phyloP scores from a whole-genome alignment of 2,329 filamentous ascomycete species.

The Geosmithia putterillii region DNA sequence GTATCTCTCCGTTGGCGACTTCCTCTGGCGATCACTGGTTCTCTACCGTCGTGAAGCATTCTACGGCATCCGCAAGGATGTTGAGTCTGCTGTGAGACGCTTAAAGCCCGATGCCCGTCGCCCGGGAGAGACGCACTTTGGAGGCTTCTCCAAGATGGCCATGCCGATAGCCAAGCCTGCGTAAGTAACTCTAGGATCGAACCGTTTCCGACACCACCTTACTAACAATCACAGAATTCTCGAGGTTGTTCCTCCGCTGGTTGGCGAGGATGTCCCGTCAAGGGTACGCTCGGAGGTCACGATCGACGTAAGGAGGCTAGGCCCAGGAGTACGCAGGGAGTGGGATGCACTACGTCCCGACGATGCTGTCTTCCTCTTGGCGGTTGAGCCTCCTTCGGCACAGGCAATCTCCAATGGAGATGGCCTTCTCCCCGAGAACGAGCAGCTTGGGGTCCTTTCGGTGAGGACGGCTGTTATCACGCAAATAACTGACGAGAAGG shows the following conservation, averaged over 20 bases:
- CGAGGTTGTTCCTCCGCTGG: conserved; percentile 70
- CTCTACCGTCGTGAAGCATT: conserved; percentile 86
- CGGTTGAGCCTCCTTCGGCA: conserved; percentile 51
- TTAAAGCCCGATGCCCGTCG: conserved; percentile 57
- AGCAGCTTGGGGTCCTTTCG: conserved; percentile 54
- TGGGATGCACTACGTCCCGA: conserved; percentile 83
- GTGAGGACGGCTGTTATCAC: conserved; percentile 78
- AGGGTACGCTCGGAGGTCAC: conserved; percentile 76
- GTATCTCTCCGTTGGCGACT: conserved; percentile 89
- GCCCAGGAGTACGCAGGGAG: conserved; percentile 63
- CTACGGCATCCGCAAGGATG: conserved; percentile 83
- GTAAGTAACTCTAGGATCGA: conserved; percentile 11
- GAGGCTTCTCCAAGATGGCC: conserved; percentile 85
- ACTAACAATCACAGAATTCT: conserved; percentile 42
- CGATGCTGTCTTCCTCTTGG: conserved; percentile 80
- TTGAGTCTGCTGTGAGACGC: conserved; percentile 70
- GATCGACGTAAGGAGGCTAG: conserved; percentile 71
- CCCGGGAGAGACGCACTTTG: conserved; percentile 58
- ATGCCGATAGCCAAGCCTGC: conserved; percentile 75
- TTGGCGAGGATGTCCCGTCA: conserved; percentile 75
- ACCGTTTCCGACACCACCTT: background rate
- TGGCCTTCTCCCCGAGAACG: conserved; percentile 28
- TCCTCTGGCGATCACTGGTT: conserved; percentile 88
- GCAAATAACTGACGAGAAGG: conserved; percentile 77
- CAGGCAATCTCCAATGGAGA: conserved; percentile 41